These are phyloP conservation scores for Testicularia cyperi DNA, from an alignment of 1,284 basidiomycete species.

Conservation along the genomic window DNA sequence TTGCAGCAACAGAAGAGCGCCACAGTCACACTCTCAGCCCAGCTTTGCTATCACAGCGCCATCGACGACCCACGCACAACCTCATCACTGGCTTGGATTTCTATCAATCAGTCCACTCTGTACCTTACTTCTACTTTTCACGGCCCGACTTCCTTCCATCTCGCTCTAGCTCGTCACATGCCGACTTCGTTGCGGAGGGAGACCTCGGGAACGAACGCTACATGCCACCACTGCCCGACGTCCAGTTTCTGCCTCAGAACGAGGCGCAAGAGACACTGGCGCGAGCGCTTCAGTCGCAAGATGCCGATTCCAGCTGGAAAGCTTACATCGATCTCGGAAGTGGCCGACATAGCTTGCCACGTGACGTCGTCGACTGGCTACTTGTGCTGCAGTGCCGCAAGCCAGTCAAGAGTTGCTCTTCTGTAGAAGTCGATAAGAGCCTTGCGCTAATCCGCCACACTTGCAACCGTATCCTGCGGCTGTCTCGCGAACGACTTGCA, in stretches of 20 bases:
- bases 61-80: background rate
- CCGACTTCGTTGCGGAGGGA: background rate
- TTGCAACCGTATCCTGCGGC: slow-evolving; percentile 15
- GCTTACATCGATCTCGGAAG: slow-evolving; percentile 18
- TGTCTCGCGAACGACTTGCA: slow-evolving; percentile 9
- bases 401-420: slow-evolving; percentile 5
- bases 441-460: slow-evolving; percentile 9
- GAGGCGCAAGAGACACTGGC: slow-evolving; percentile 7
- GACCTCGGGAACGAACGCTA: too few relatives aligned
- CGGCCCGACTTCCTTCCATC: slow-evolving; percentile 4
- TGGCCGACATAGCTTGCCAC: slow-evolving; percentile 2
- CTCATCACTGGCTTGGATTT: background rate
- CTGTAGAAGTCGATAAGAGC: slow-evolving; percentile 4
- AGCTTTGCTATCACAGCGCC: background rate
- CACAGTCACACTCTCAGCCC: too few relatives aligned
- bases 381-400: slow-evolving; percentile 26
- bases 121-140: slow-evolving; percentile 1
- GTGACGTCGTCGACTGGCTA: slow-evolving; percentile 10
- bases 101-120: background rate
- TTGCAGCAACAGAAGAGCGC: too few relatives aligned
- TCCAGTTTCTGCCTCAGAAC: slow-evolving; percentile 4
- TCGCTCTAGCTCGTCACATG: background rate
- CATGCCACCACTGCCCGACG: slow-evolving; percentile 15
- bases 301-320: slow-evolving; percentile 21
- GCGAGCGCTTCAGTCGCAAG: slow-evolving; percentile 8